Conservation (phyloP, 176 grass and related monocot genomes). For the Zoysia pacifica region DNA sequence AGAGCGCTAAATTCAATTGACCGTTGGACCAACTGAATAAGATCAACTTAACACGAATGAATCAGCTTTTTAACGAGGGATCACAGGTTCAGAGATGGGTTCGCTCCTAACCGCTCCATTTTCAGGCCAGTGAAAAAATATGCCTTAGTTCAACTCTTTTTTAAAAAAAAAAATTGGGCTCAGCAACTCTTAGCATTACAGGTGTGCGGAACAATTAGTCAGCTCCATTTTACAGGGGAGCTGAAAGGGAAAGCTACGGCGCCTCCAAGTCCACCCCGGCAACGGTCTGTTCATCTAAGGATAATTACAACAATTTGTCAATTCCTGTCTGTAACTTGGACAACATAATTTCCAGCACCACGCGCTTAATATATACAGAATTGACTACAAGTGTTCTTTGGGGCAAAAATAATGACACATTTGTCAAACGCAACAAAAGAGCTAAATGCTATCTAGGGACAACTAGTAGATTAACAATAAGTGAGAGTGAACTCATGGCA, state of each 20-base stretch:
- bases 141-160: no score
- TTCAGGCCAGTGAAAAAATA: no score
- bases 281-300: conserved; percentile 7
- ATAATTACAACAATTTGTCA: conserved; percentile 29
- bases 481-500: conserved; percentile 27
- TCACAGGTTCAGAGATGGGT: no score
- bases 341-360: conserved; percentile 35
- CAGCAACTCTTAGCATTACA: no score
- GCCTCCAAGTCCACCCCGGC: not conserved
- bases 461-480: conserved; percentile 36
- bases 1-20: no score
- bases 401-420: conserved; percentile 32
- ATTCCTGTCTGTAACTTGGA: conserved; percentile 27
- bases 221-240: not conserved
- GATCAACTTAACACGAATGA: no score
- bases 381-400: conserved; percentile 38
- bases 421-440: conserved; percentile 38
- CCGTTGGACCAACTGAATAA: no score
- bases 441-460: conserved; percentile 56
- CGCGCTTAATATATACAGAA: conserved; percentile 52
- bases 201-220: not conserved
- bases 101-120: no score
- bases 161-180: no score
- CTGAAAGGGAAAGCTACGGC: not conserved
- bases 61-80: no score